A percentile compares a stretch with the other conserved stretches of the same genome.
Evolutionary conservation across 768 basidiomycete genomes (phyloP).

Genomic region (Leccinum longicurvipes): DNA sequence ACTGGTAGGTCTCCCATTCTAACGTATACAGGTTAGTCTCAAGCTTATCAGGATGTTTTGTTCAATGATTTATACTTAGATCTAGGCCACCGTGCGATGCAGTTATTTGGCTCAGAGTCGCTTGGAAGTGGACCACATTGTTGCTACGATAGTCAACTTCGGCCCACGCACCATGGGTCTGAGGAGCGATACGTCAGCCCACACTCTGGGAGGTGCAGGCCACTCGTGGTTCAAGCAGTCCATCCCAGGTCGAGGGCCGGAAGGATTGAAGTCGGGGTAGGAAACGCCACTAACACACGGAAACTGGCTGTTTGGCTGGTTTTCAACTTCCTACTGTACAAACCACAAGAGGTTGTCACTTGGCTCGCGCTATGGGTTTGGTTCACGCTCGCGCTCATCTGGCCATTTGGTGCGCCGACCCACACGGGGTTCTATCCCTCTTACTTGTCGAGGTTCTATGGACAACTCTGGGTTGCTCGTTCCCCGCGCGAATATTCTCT

Average conservation of each 20-base stretch:
- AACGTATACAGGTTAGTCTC: slow-evolving; percentile 5
- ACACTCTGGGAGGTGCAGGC: slow-evolving; percentile 21
- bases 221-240: slow-evolving; percentile 23
- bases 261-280: not conserved
- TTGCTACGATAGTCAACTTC: slow-evolving; percentile 21
- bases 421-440: slow-evolving; percentile 11
- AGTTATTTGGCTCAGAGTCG: not conserved
- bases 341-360: not conserved
- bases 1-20: not conserved
- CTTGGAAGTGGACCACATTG: not conserved
- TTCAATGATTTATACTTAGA: slow-evolving; percentile 1
- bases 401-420: slow-evolving; percentile 5
- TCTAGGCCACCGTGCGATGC: not conserved
- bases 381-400: slow-evolving; percentile 17
- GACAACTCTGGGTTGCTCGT: slow-evolving; percentile 25
- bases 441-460: slow-evolving; percentile 18
- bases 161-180: slow-evolving; percentile 8
- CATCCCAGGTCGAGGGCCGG: not conserved
- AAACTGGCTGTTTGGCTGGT: slow-evolving; percentile 21
- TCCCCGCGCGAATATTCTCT: slow-evolving; percentile 22
- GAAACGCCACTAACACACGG: not conserved
- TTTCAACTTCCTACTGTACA: not conserved
- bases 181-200: slow-evolving; percentile 24
- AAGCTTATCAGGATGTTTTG: not conserved
- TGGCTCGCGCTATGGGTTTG: slow-evolving; percentile 19